A percentile compares a stretch with the other conserved stretches of the same genome.
Evolutionary conservation across 2,329 filamentous ascomycete genomes (phyloP).

Genomic region (Pestalotiopsis sp.): DNA sequence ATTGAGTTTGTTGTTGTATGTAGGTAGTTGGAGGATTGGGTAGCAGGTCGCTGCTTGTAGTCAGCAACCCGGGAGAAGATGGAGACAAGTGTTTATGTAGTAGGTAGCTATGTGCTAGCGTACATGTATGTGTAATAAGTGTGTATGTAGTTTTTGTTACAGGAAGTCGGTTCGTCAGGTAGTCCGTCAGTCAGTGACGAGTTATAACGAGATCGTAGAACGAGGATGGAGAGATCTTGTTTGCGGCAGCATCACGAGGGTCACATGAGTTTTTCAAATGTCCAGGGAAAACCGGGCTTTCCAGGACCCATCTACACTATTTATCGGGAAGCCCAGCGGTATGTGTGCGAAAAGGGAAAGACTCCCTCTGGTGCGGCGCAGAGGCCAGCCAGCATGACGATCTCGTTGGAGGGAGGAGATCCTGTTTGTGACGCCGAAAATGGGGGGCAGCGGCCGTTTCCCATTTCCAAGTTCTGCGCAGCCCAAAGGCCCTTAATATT

Average conservation of each 20-base stretch:
- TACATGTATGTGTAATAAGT: no score
- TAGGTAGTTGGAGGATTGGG: background rate
- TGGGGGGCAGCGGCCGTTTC: slow-evolving; percentile 11
- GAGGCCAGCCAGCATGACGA: slow-evolving; percentile 12
- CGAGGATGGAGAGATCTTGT: background rate
- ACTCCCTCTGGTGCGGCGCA: slow-evolving; percentile 4
- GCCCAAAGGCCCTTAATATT: slow-evolving; percentile 5
- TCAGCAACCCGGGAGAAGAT: background rate
- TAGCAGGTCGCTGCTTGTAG: background rate
- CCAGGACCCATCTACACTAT: background rate
- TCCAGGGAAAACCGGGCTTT: background rate
- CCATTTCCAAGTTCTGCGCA: slow-evolving; percentile 5
- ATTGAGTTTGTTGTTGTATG: background rate
- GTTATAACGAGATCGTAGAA: background rate
- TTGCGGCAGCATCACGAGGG: background rate
- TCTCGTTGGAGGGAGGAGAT: slow-evolving; percentile 8
- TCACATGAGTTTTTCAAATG: background rate
- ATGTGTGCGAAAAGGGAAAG: background rate
- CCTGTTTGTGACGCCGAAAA: slow-evolving; percentile 7
- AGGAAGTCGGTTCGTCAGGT: background rate
- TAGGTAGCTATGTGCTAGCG: background rate
- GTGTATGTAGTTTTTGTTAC: no score
- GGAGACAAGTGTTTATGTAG: background rate
- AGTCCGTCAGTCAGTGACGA: background rate
- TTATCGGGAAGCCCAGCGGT: background rate